Base-by-base conservation (phyloP, 306 rosid genomes). In the Glycine tomentella region DNA sequence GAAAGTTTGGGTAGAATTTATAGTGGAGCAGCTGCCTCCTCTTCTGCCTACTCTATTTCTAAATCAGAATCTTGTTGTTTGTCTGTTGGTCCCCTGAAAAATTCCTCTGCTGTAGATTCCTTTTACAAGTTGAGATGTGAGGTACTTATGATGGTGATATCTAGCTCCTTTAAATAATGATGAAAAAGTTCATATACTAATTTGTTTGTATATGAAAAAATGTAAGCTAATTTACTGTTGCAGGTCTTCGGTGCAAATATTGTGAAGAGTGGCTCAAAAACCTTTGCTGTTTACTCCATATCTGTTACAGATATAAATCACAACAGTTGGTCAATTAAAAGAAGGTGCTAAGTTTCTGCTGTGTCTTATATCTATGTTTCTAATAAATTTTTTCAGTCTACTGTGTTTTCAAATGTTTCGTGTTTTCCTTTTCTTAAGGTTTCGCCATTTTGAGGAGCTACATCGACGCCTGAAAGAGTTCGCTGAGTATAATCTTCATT, bases 361-460 rank as follows among this genome's bases (percentile, higher is more conserved):
- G 36, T 45, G 56, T 66, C 70, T 71, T 82, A 31, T 53, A 68
- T 45, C 8, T 7, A 64, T 75, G 71, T 79, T 80, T 75, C 44
- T 83, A 52, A 65, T 62, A n/a, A 74, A 33, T 8, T 44, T 56
- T 84, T 25, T 69, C 33, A 31, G 62, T 80, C 45, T 40, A 51
- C 63, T 44, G 71, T 59, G 56, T 78, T 75, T 63, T 81, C 53
- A 31, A 13, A 66, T 51, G 17, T 66, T 62, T 36, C 66, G 36
- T 49, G 69, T 56, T 72, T 44, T 15, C 14, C 31, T 46, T 33
- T n/a, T 10, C 36, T 66, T 12, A 69, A 96, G 99, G 92, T 96
- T 96, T 88, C 93, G 99, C 56, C 99, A 96, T 88, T 96, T 96
- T 88, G 99, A 96, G 91, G 99, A 96, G 90, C 90, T 96, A 74